A percentile compares a stretch with the other conserved stretches of the same genome.
Conservation (phyloP, 192 early-diverging fungal genomes). For the Jimgerdemannia lactiflua region DNA sequence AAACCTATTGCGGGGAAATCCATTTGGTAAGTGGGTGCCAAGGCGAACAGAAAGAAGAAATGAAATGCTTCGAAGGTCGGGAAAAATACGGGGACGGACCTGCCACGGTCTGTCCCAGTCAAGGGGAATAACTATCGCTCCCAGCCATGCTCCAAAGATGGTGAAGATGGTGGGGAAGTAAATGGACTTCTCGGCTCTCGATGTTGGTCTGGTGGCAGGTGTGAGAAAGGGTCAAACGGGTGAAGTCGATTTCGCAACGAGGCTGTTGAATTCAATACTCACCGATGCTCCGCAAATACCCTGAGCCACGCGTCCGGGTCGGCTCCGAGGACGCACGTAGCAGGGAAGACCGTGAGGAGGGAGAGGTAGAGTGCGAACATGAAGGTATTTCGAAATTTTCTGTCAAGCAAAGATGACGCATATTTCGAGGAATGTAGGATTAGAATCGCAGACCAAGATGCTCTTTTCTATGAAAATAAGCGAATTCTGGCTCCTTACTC, state of each 20-base stretch:
- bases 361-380: not conserved
- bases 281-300: not conserved
- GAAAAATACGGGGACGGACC: slow-evolving; percentile 6
- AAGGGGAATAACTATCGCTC: slow-evolving; percentile 50
- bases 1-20: slow-evolving; percentile 18
- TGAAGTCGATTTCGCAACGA: not conserved
- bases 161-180: not conserved
- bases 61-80: not conserved
- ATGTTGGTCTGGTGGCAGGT: not conserved
- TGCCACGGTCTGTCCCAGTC: slow-evolving; percentile 59
- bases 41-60: slow-evolving; percentile 4
- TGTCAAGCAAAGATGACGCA: not conserved
- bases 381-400: not conserved
- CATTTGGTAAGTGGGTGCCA: not conserved
- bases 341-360: not conserved
- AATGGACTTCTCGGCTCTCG: not conserved
- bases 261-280: not conserved
- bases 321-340: not conserved
- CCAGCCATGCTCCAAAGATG: slow-evolving; percentile 46
- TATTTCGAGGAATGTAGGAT: too few species aligned
- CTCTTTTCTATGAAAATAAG: too few species aligned
- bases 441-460: too few species aligned
- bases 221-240: not conserved
- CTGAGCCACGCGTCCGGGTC: not conserved
- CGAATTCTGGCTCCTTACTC: not conserved